phyloP scores from a whole-genome alignment of 805 yeast species.

The Suhomyces faveliae region DNA sequence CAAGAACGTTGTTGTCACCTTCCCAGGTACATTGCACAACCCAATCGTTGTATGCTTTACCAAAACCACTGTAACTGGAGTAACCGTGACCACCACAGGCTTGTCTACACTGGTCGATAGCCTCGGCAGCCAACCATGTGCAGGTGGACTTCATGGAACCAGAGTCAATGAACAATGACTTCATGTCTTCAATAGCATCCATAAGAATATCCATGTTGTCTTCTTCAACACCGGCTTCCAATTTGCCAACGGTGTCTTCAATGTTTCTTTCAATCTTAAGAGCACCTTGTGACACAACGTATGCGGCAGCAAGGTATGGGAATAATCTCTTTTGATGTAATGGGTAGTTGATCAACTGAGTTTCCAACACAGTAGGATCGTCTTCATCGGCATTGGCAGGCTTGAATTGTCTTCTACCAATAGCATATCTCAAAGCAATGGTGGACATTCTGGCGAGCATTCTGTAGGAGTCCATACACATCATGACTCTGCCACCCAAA shows the following conservation, averaged over 20 bases:
- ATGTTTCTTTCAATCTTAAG: constrained; percentile 36
- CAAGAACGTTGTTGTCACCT: constrained; percentile 48
- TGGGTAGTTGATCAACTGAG: constrained; percentile 44
- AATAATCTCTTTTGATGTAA: constrained; percentile 46
- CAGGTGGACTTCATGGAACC: constrained; percentile 45
- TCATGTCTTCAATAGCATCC: constrained; percentile 36
- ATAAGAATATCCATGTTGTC: constrained; percentile 32
- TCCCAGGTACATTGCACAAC: constrained; percentile 51
- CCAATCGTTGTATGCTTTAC: constrained; percentile 46
- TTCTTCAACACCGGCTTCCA: constrained; percentile 37
- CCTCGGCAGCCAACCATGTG: constrained; percentile 44
- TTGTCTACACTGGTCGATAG: constrained; percentile 44
- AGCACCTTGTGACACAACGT: constrained; percentile 39
- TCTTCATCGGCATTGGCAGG: constrained; percentile 24
- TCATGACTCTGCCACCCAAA: constrained; percentile 45
- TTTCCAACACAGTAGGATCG: constrained; percentile 23
- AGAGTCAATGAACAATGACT: constrained; percentile 44
- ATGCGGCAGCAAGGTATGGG: constrained; percentile 43
- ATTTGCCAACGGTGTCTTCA: constrained; percentile 26
- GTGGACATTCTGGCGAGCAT: constrained; percentile 42
- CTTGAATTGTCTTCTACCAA: constrained; percentile 47
- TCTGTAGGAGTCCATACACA: constrained; percentile 45
- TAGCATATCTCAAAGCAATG: constrained; percentile 45
- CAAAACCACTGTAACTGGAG: constrained; percentile 45
- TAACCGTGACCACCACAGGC: constrained; percentile 51